Evolutionary conservation across 352 stramenopile species (phyloP).

Genomic region (Hyaloperonospora arabidopsidis): DNA sequence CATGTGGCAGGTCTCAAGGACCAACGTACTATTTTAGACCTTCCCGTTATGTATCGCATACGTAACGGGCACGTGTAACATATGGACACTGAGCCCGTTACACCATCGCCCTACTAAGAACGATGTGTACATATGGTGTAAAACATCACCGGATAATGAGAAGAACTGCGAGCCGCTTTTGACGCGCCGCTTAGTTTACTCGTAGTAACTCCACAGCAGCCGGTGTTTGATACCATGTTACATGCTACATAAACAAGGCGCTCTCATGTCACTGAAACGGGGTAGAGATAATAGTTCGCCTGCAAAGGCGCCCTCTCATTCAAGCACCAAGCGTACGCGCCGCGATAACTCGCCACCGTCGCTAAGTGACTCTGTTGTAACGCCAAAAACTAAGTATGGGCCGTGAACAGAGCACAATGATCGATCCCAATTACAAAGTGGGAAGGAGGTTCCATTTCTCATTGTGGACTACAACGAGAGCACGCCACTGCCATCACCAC

Average conservation of each 20-base stretch:
- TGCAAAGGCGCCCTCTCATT: too few species aligned
- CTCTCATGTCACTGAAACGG: too few species aligned
- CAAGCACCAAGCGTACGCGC: neutral
- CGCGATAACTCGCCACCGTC: neutral
- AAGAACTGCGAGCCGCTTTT: too few species aligned
- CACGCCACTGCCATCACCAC: neutral
- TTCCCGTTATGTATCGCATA: neutral
- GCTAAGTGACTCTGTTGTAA: neutral
- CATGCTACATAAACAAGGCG: too few species aligned
- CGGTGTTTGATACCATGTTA: too few species aligned
- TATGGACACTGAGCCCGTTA: too few species aligned
- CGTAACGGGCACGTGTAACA: neutral
- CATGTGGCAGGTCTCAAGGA: neutral
- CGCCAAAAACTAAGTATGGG: neutral
- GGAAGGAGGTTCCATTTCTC: neutral
- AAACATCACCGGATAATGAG: too few species aligned
- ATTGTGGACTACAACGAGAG: neutral
- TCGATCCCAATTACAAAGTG: neutral
- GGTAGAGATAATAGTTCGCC: too few species aligned
- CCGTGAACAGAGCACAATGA: neutral
- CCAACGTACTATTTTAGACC: neutral
- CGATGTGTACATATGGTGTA: too few species aligned
- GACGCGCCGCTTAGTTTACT: too few species aligned
- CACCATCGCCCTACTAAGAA: too few species aligned
- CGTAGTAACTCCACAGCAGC: too few species aligned